Evolutionary conservation across 768 basidiomycete genomes (phyloP), one percentile per base, ranked within the genome.

Genomic region (Hypsizygus marmoreus): DNA sequence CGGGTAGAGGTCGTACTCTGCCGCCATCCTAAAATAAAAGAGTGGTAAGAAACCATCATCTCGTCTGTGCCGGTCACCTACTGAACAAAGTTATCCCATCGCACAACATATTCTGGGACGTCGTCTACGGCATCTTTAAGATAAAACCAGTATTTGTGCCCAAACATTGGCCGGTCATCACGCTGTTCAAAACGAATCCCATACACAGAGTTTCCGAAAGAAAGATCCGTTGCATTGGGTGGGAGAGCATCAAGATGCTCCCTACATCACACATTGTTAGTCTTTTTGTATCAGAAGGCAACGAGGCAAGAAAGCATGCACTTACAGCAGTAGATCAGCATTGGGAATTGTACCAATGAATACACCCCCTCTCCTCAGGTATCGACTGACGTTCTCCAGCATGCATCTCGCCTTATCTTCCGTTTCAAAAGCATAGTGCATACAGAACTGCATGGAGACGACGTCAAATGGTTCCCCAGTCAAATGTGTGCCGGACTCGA

Each of bases 401-500:
- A 99, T 97, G 63, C 82, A 86, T 24, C 91, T 79, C 19, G 84
- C 89, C 62, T 97, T 97, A 47, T 79, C 72, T 23, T 82, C 79
- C n/a, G 79, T 87, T 65, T 98, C 94, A 63, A 99, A 98, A 6
- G 97, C 97, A 61, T 99, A 98, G 65, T 99, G 97, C 91, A 99
- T 97, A 67, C 97, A 98, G 65, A 99, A 99, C 63, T 99, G 97
- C 92, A 97, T 91, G 2, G 92, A 91, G 4, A 98, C 93, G 45
- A 93, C 91, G 60, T 98, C 97, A 60, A 97, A 97, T 4, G 85
- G 85, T 23, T 77, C 74, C 0, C 58, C 58, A 9, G 47, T 51
- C 6, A 55, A 25, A 7, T 36, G 47, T 6, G 32, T n/a, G 17
- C 49, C 50, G 22, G 33, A 26, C 12, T 49, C 37, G 26, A 55